Percentiles rank a stretch among this genome's conserved stretches.
Evolutionary conservation across 352 stramenopile species (phyloP).

Genomic region (Pythium aristosporum): DNA sequence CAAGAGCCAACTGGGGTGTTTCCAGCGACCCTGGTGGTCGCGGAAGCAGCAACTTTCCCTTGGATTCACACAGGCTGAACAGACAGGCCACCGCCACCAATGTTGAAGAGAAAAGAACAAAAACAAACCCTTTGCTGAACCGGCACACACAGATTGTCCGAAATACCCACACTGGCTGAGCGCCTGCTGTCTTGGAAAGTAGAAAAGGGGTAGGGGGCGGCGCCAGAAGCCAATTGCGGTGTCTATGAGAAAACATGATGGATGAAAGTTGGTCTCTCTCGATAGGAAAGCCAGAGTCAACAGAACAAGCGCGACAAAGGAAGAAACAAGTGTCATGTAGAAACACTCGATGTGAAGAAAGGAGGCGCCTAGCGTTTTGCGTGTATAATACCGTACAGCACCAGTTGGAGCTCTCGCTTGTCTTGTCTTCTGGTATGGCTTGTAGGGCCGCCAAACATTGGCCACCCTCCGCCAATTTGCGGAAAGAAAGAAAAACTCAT

Average conservation of each 20-base stretch:
- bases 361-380: not conserved
- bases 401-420: too few relatives aligned
- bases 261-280: too few relatives aligned
- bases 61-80: not conserved
- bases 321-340: too few relatives aligned
- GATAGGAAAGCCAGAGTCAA: too few relatives aligned
- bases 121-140: constrained; percentile 2
- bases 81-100: constrained; percentile 5
- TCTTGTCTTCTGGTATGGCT: too few relatives aligned
- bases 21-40: not conserved
- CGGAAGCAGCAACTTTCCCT: constrained; percentile 9
- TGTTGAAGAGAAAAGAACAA: constrained; percentile 10
- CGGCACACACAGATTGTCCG: not conserved
- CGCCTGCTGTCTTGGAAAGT: too few relatives aligned
- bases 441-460: too few relatives aligned
- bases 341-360: not conserved
- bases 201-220: constrained; percentile 1
- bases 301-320: too few relatives aligned
- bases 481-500: not conserved
- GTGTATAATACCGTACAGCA: not conserved
- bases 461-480: not conserved
- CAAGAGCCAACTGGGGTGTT: not conserved
- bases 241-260: too few relatives aligned
- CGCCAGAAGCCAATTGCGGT: not conserved
- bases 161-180: not conserved